phyloP scores from a whole-genome alignment of 306 rosid genomes.

The Fagus crenata region DNA sequence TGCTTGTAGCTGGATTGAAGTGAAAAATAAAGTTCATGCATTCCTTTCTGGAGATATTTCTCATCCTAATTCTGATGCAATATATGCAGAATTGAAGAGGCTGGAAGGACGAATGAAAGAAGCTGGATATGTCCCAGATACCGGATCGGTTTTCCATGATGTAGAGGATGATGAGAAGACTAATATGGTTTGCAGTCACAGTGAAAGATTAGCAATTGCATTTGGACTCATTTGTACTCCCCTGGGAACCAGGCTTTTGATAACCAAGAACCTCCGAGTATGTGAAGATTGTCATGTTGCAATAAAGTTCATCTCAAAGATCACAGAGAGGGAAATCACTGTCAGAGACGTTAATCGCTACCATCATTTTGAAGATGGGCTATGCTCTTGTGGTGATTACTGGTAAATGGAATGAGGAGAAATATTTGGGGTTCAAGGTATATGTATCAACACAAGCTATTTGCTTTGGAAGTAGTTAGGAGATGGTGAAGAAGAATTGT shows the following conservation, averaged over 20 bases:
- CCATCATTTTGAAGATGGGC: slow-evolving; percentile 65
- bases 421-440: neutral
- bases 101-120: slow-evolving; percentile 64
- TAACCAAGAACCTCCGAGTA: slow-evolving; percentile 66
- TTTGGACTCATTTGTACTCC: slow-evolving; percentile 72
- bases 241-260: slow-evolving; percentile 61
- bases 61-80: slow-evolving; percentile 53
- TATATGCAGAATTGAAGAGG: slow-evolving; percentile 61
- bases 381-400: slow-evolving; percentile 63
- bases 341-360: slow-evolving; percentile 77
- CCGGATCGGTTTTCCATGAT: slow-evolving; percentile 72
- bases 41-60: slow-evolving; percentile 71
- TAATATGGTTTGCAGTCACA: slow-evolving; percentile 63
- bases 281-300: slow-evolving; percentile 85
- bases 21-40: slow-evolving; percentile 59
- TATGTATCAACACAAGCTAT: neutral
- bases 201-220: slow-evolving; percentile 82
- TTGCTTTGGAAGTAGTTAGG: neutral
- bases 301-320: slow-evolving; percentile 65
- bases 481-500: slow-evolving; percentile 1
- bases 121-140: slow-evolving; percentile 70
- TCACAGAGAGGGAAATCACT: slow-evolving; percentile 62
- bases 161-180: slow-evolving; percentile 80
- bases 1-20: slow-evolving; percentile 83
- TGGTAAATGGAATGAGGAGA: slow-evolving; percentile 42